Evolutionary conservation across 2,329 filamentous ascomycete species (phyloP).

Genomic region (Aureobasidium subglaciale): DNA sequence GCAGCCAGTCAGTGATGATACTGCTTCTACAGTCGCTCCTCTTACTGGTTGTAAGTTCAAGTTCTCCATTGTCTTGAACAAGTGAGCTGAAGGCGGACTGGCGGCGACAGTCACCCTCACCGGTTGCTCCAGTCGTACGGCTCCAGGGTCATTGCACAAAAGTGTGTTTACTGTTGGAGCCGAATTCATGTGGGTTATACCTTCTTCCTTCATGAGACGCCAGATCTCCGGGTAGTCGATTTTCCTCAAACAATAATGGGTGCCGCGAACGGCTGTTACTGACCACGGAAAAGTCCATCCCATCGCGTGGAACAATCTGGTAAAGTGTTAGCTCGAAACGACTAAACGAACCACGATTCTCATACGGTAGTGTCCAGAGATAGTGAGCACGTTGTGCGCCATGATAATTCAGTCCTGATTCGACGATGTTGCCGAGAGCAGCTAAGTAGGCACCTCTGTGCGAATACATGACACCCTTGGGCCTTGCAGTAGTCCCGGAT

Average conservation of each 20-base stretch:
- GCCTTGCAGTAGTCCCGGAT: constrained; percentile 81
- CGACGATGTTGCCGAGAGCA: constrained; percentile 75
- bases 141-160: constrained; percentile 72
- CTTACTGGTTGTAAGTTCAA: constrained; percentile 70
- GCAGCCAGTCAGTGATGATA: neutral
- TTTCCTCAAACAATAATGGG: constrained; percentile 88
- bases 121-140: constrained; percentile 55
- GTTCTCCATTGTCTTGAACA: constrained; percentile 86
- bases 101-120: constrained; percentile 90
- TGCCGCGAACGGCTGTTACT: constrained; percentile 86
- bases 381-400: constrained; percentile 50
- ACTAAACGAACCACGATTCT: too few relatives aligned
- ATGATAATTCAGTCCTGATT: constrained; percentile 72
- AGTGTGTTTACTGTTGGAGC: constrained; percentile 95
- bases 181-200: constrained; percentile 90
- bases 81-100: constrained; percentile 77
- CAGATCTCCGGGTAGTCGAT: constrained; percentile 93
- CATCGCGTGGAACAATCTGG: constrained; percentile 62
- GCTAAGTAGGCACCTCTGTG: constrained; percentile 84
- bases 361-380: constrained; percentile 72
- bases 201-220: constrained; percentile 76
- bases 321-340: neutral
- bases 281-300: constrained; percentile 50
- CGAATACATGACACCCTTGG: constrained; percentile 90
- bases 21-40: too few relatives aligned